Conservation (phyloP, 2,329 filamentous ascomycete species). For the Karstenula rhodostoma region DNA sequence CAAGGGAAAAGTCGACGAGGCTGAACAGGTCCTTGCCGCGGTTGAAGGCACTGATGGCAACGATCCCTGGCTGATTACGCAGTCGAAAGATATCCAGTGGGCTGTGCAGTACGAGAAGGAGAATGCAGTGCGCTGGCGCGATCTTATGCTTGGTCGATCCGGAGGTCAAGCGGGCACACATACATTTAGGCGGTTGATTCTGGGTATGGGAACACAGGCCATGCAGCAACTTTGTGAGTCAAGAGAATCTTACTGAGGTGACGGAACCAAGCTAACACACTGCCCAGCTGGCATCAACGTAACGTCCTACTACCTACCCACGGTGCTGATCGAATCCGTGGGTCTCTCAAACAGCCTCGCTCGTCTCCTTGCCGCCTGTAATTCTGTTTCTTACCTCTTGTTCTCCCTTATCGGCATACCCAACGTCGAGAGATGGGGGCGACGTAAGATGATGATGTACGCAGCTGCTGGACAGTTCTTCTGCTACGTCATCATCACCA, state of each 20-base stretch:
- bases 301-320: constrained; percentile 62
- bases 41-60: constrained; percentile 55
- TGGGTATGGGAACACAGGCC: constrained; percentile 63
- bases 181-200: constrained; percentile 59
- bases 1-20: constrained; percentile 55
- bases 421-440: constrained; percentile 61
- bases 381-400: constrained; percentile 59
- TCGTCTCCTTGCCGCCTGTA: constrained; percentile 65
- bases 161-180: constrained; percentile 55
- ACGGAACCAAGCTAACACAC: constrained; percentile 20
- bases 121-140: constrained; percentile 59
- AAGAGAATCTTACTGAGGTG: constrained; percentile 24
- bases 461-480: constrained; percentile 61
- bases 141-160: constrained; percentile 59
- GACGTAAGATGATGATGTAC: constrained; percentile 68
- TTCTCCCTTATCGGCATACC: constrained; percentile 58
- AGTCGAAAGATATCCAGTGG: constrained; percentile 58
- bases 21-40: constrained; percentile 58
- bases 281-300: constrained; percentile 46
- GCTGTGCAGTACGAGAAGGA: constrained; percentile 59
- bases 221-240: constrained; percentile 59
- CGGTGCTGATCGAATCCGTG: constrained; percentile 66
- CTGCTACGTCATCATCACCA: constrained; percentile 61
- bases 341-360: constrained; percentile 61
- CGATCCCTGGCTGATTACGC: constrained; percentile 53